phyloP scores from a whole-genome alignment of 176 grass and related monocot species.

The Musa acuminata region DNA sequence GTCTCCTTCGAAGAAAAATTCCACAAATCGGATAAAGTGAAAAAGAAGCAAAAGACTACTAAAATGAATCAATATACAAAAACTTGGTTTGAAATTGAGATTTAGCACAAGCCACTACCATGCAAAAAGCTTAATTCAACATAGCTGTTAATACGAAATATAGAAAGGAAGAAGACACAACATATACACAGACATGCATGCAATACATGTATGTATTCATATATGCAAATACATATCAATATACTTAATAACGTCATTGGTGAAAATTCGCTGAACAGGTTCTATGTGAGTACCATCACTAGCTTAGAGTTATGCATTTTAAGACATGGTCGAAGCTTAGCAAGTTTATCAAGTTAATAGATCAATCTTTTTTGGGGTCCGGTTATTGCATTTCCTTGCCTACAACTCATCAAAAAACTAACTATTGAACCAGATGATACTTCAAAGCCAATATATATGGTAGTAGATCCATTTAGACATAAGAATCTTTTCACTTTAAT shows the following conservation, averaged over 20 bases:
- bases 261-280: not conserved
- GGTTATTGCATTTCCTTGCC: too few species aligned
- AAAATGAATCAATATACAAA: not conserved
- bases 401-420: too few species aligned
- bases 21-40: not conserved
- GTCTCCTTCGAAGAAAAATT: too few species aligned
- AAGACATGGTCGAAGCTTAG: too few species aligned
- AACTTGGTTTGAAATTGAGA: not conserved
- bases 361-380: too few species aligned
- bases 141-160: not conserved
- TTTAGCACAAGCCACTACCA: not conserved
- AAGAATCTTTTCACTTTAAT: too few species aligned
- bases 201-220: not conserved
- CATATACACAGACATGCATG: not conserved
- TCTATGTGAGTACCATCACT: too few species aligned
- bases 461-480: too few species aligned
- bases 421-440: too few species aligned
- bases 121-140: not conserved
- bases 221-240: not conserved
- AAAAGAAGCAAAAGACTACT: not conserved
- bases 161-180: not conserved
- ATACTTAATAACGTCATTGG: not conserved
- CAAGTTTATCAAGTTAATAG: too few species aligned
- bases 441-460: too few species aligned
- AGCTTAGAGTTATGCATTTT: too few species aligned